Evolutionary conservation across 495 filamentous ascomycete species (phyloP).

Genomic region (Lineolata rhizophorae): DNA sequence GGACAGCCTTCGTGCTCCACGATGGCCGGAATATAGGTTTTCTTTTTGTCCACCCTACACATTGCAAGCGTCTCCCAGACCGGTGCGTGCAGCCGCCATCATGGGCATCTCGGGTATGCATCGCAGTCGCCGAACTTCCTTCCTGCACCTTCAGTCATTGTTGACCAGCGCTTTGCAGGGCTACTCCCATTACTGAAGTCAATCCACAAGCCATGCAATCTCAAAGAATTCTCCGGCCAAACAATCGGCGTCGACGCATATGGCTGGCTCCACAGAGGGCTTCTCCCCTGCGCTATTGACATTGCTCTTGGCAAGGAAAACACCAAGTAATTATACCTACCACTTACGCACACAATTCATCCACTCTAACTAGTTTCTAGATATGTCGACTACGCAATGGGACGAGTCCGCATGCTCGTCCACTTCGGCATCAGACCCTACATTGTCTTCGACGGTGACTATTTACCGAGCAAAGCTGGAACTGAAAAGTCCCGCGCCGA

Average conservation of each 20-base stretch:
- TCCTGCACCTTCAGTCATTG: no score
- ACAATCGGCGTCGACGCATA: conserved; percentile 90
- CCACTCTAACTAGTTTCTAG: conserved; percentile 22
- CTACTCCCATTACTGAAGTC: conserved; percentile 85
- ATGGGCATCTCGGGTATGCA: conserved; percentile 23
- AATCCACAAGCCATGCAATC: conserved; percentile 68
- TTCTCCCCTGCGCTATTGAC: conserved; percentile 76
- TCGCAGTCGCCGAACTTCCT: no score
- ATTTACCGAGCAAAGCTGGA: conserved; percentile 82
- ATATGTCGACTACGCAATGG: conserved; percentile 81
- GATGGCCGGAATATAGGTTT: no score
- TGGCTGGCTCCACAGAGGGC: conserved; percentile 93
- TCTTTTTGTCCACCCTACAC: no score
- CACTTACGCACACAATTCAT: conserved; percentile 3
- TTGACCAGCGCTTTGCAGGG: conserved; percentile 36
- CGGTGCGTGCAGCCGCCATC: no score
- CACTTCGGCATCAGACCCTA: conserved; percentile 86
- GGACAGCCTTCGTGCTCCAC: no score
- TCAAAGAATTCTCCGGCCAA: conserved; percentile 73
- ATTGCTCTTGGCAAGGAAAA: conserved; percentile 75
- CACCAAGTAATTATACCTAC: conserved; percentile 46
- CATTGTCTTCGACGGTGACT: conserved; percentile 89
- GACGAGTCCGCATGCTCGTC: conserved; percentile 76
- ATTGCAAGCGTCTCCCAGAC: no score
- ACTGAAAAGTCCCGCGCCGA: conserved; percentile 56